Percentiles rank a stretch among this genome's conserved stretches.
phyloP scores from a whole-genome alignment of 257 asterid genomes.

The Craterostigma plantagineum region DNA sequence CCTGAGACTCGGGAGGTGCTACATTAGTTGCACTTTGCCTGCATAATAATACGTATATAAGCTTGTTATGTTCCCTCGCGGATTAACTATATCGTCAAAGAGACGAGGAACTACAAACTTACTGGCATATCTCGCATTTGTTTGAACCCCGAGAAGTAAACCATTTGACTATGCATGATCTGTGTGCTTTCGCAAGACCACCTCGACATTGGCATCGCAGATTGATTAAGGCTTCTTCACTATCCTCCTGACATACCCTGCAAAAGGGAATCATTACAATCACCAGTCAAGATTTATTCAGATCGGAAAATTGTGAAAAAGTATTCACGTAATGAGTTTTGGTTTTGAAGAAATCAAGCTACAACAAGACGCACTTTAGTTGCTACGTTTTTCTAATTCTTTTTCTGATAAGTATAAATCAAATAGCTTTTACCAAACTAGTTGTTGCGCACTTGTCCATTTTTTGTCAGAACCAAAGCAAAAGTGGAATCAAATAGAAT shows the following conservation, averaged over 20 bases:
- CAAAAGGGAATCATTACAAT: constrained; percentile 5
- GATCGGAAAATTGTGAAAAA: too few species aligned
- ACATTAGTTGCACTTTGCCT: constrained; percentile 1
- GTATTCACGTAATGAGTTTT: too few species aligned
- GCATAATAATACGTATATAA: not conserved
- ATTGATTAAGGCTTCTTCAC: constrained; percentile 51
- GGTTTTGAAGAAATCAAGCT: too few species aligned
- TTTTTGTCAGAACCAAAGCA: too few species aligned
- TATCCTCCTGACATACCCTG: constrained; percentile 75
- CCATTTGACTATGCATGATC: constrained; percentile 55
- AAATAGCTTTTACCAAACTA: too few species aligned
- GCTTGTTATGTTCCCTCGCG: not conserved
- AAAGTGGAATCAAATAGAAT: too few species aligned
- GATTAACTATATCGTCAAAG: too few species aligned
- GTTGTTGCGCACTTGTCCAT: too few species aligned
- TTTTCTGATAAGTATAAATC: too few species aligned
- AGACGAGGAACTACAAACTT: not conserved
- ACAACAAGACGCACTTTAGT: too few species aligned
- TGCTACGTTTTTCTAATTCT: too few species aligned
- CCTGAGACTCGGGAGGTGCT: not conserved
- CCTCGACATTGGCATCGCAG: constrained; percentile 70
- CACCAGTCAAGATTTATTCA: too few species aligned
- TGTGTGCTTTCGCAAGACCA: constrained; percentile 66
- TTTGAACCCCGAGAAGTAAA: constrained; percentile 59
- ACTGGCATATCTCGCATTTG: constrained; percentile 73